These are phyloP conservation scores for Fraxinus xanthoxyloides DNA, from an alignment of 305 asterid species.

Conservation along the genomic window DNA sequence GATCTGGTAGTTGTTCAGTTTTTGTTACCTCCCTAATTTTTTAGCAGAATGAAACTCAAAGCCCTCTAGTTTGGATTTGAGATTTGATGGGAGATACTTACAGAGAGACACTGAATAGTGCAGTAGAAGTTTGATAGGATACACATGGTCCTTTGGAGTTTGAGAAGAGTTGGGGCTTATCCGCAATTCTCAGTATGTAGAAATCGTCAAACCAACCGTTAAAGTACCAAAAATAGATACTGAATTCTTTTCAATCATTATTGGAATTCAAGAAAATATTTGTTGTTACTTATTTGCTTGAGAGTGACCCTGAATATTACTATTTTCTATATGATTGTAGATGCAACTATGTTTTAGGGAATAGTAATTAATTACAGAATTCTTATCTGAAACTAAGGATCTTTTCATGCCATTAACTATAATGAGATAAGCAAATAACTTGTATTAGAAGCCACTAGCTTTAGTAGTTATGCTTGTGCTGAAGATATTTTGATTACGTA, in stretches of 20 bases:
- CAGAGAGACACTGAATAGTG: neutral
- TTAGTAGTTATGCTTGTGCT: neutral
- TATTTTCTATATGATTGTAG: neutral
- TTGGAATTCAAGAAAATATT: neutral
- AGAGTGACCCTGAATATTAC: neutral
- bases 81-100: constrained; percentile 3
- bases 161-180: neutral
- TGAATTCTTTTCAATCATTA: neutral
- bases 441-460: neutral
- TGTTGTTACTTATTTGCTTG: neutral
- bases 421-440: neutral
- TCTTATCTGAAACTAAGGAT: neutral
- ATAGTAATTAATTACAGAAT: neutral
- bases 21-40: neutral
- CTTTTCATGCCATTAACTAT: neutral
- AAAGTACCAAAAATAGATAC: constrained; percentile 6
- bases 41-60: neutral
- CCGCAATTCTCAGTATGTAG: neutral
- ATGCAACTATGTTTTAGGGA: neutral
- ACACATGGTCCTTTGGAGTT: neutral
- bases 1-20: neutral
- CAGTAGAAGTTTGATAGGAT: constrained; percentile 9
- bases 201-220: neutral
- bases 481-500: neutral
- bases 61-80: neutral